These are phyloP conservation scores for Pezizomycotina sp. DNA, from an alignment of 2,329 filamentous ascomycete species.

Conservation along the genomic window DNA sequence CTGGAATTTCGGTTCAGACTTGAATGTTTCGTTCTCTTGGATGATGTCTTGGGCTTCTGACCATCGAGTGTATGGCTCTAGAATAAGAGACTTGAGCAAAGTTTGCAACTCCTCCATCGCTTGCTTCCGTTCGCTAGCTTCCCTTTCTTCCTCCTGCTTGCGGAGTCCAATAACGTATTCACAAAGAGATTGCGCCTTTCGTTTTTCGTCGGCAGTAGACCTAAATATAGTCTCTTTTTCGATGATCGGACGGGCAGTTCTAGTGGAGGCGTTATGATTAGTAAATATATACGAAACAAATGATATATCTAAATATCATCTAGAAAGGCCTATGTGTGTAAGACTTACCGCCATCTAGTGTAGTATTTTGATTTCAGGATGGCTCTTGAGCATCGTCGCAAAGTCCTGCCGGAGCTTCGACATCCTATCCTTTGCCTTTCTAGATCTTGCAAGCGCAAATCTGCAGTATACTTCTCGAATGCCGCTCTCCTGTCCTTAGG, in stretches of 20 bases:
- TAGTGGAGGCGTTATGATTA: conserved; percentile 14
- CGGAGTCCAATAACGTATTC: conserved; percentile 80
- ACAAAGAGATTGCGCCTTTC: conserved; percentile 78
- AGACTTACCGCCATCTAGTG: conserved; percentile 69
- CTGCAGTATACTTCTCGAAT: conserved; percentile 88
- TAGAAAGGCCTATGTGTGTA: neutral
- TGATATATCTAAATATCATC: neutral
- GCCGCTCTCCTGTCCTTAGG: conserved; percentile 76
- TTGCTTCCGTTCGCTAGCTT: conserved; percentile 53
- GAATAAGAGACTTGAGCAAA: conserved; percentile 59
- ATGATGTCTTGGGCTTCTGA: conserved; percentile 72
- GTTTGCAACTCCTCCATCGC: conserved; percentile 71
- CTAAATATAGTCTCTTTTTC: conserved; percentile 92
- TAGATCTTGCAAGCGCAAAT: conserved; percentile 82
- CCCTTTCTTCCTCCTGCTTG: conserved; percentile 60
- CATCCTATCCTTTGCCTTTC: conserved; percentile 85
- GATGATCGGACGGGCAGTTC: conserved; percentile 75
- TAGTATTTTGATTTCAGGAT: conserved; percentile 95
- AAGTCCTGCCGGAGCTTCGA: conserved; percentile 88
- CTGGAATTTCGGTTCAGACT: conserved; percentile 70
- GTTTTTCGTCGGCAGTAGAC: conserved; percentile 70
- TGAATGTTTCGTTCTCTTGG: conserved; percentile 58
- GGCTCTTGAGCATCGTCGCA: conserved; percentile 83
- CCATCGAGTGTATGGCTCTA: conserved; percentile 93
- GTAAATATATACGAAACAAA: neutral